Conservation (phyloP, 179 eudicot genomes). For the Silene noctiflora region DNA sequence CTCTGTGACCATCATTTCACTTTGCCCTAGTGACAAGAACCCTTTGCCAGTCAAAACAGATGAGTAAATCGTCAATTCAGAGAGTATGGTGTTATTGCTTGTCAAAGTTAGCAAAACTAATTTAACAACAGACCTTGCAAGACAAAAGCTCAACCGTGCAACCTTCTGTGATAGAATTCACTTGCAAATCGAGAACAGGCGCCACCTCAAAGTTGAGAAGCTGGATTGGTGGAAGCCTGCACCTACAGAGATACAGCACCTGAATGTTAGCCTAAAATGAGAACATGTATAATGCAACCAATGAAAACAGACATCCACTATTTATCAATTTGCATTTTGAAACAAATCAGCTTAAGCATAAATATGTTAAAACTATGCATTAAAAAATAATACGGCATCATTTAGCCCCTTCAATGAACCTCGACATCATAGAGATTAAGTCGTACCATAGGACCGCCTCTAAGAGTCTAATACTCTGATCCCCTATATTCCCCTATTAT, state of each 20-base stretch:
- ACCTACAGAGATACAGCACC: constrained; percentile 34
- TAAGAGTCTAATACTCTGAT: too few species aligned
- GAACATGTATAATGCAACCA: background rate
- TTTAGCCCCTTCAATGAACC: constrained; percentile 3
- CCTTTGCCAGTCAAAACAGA: background rate
- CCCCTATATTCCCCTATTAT: too few species aligned
- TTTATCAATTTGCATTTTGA: background rate
- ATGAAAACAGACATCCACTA: background rate
- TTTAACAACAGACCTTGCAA: constrained; percentile 65
- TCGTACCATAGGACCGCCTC: background rate
- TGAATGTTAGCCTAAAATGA: constrained; percentile 6
- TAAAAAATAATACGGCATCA: background rate
- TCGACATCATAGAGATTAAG: background rate
- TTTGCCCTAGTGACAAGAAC: background rate
- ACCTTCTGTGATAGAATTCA: constrained; percentile 59
- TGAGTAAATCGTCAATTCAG: background rate
- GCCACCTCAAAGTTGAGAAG: constrained; percentile 80
- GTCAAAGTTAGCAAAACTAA: background rate
- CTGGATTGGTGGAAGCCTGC: constrained; percentile 61
- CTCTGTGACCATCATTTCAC: background rate
- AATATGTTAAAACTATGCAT: background rate
- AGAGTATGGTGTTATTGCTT: background rate
- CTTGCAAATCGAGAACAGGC: constrained; percentile 72
- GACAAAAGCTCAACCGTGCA: constrained; percentile 77
- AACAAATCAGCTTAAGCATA: background rate